Base-by-base conservation (phyloP, 345 rosid species). In the Anacardium occidentale region DNA sequence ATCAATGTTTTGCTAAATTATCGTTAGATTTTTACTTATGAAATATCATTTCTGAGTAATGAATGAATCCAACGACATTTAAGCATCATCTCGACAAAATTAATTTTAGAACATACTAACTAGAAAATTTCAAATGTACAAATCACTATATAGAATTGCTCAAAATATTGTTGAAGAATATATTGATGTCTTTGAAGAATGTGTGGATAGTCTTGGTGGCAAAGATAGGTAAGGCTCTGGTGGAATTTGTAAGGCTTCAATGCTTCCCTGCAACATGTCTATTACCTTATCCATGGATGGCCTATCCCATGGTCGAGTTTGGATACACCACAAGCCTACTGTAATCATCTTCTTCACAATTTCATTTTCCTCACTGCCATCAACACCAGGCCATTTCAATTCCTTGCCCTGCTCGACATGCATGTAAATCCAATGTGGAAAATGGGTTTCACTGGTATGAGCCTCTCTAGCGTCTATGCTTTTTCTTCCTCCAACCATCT, bases 391-490 rank as follows among this genome's bases (percentile, higher is more conserved):
- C 52, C 65, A n/a, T 57, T 34, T 17, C 0, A 42, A 26, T 34
- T 76, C 68, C 17, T 4, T 5, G 7, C 18, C 61, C 4, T 9
- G 37, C 37, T 64, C 75, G 2, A 71, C 29, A 17, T 62, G 70
- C 50, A 15, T 51, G 32, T 76, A 71, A 25, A 64, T 24, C 79
- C 75, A 76, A n/a, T 64, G 40, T 3, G 71, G 75, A 71, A 76
- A 76, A 40, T 70, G 47, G 13, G 20, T 47, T 44, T 76, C 75
- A 5, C 71, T 71, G 0, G 40, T 29, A 21, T 50, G 10, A 4
- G 20, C n/a, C 12, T 22, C 52, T 3, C 26, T 52, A 20, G 15
- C 20, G 12, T 54, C 52, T 0, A n/a, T 2, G 7, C 64, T 71
- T 8, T 7, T 65, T 48, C 70, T 76, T 14, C 58, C 57, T 4